phyloP scores from a whole-genome alignment of 1,284 basidiomycete species.

The Irpex sp. region DNA sequence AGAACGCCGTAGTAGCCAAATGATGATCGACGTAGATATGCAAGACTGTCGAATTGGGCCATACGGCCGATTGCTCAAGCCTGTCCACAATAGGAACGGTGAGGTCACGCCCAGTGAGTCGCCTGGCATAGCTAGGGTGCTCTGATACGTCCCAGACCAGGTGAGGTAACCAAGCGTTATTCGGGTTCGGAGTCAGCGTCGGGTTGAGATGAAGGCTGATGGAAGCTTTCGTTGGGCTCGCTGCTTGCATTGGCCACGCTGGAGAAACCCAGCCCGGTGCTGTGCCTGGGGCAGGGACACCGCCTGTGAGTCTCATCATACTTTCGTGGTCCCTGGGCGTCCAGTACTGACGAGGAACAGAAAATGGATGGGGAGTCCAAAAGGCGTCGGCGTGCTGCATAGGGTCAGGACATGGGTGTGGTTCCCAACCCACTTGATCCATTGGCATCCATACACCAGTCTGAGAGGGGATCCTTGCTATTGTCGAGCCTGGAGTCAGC shows the following conservation, averaged over 20 bases:
- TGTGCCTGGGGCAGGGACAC: neutral
- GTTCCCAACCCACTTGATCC: neutral
- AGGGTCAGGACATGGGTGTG: conserved; percentile 1
- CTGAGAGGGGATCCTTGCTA: neutral
- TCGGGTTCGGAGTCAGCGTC: conserved; percentile 3
- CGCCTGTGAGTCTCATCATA: neutral
- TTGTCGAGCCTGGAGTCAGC: neutral
- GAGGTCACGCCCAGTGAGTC: conserved; percentile 5
- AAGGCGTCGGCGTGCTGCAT: neutral
- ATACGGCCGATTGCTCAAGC: neutral
- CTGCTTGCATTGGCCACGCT: neutral
- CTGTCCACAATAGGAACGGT: neutral
- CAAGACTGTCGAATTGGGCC: neutral
- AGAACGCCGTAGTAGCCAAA: neutral
- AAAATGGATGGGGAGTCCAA: conserved; percentile 3
- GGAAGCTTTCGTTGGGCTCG: neutral
- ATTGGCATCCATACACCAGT: neutral
- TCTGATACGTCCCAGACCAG: conserved; percentile 6
- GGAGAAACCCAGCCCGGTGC: neutral
- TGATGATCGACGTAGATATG: conserved; percentile 3
- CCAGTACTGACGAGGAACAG: neutral
- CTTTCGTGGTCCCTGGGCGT: neutral
- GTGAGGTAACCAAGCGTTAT: neutral
- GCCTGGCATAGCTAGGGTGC: conserved; percentile 1
- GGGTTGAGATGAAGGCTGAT: conserved; percentile 1